Percentiles rank a stretch among this genome's conserved stretches.
Conservation (phyloP, 352 stramenopile species). For the Phytophthora colocasiae region DNA sequence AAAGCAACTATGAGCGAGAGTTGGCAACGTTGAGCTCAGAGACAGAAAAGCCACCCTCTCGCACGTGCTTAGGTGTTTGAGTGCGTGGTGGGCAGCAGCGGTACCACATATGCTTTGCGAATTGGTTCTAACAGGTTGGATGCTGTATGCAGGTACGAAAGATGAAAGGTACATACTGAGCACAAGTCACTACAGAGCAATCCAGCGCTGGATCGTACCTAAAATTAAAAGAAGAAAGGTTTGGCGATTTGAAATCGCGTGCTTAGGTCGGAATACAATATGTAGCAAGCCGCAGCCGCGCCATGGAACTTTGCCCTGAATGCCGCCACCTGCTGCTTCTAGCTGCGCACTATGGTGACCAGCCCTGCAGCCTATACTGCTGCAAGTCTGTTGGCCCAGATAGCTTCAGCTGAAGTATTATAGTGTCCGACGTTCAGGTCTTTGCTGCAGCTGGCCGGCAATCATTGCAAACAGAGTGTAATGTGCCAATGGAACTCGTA, state of each 20-base stretch:
- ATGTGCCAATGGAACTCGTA: conserved; percentile 1
- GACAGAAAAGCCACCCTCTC: conserved; percentile 23
- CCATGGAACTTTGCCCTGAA: not conserved
- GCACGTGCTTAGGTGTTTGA: conserved; percentile 16
- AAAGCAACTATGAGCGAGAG: conserved; percentile 28
- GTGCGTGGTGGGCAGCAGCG: conserved; percentile 25
- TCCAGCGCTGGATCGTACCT: conserved; percentile 4
- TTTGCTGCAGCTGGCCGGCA: conserved; percentile 2
- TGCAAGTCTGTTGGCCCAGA: not conserved
- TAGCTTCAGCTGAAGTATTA: conserved; percentile 3
- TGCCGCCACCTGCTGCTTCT: conserved; percentile 13
- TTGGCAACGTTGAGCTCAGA: conserved; percentile 20
- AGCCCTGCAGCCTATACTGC: not conserved
- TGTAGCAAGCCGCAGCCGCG: not conserved
- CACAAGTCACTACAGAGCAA: not conserved
- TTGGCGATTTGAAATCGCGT: conserved; percentile 39
- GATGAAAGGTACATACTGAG: conserved; percentile 7
- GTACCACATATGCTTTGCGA: not conserved
- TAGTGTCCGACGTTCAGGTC: conserved; percentile 2
- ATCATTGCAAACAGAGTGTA: not conserved
- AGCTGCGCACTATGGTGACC: conserved; percentile 1
- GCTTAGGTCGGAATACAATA: conserved; percentile 16
- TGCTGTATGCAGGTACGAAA: not conserved
- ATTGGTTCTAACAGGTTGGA: not conserved
- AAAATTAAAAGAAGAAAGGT: conserved; percentile 16